Base-by-base conservation (phyloP, 345 rosid genomes). In the Orychophragmus violaceus region DNA sequence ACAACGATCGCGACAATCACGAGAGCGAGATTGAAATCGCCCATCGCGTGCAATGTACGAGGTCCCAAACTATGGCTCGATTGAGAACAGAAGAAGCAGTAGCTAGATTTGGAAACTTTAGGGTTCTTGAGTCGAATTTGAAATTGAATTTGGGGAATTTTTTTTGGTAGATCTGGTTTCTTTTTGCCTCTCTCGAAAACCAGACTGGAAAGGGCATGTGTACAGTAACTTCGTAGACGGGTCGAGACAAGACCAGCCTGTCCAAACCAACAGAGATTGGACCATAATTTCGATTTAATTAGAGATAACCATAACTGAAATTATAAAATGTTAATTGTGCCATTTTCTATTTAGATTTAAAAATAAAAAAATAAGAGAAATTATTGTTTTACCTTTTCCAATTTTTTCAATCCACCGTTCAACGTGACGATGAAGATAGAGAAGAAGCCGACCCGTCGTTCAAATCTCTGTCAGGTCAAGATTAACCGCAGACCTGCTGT, bases 21-120 rank as follows among this genome's bases (percentile, higher is more conserved):
- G 69, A 92, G 84, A 77, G 98, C 97, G 84, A 92, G 95, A 77
- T 92, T 92, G 70, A 92, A 92, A 83, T 92, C 98, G 70, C 98
- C 89, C 98, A 92, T 92, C 45, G 77, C 42, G 42, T 42, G 13
- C 41, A 69, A 59, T 49, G 59, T 29, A 70, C 68, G 62, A 61
- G 61, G 55, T 39, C 24, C 6, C 61, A 13, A 46, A 62, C 72
- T 65, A 68, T 50, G 68, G 79, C 72, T 59, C 59, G 76, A 76
- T 66, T 36, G 41, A 59, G n/a, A n/a, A n/a, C n/a, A n/a, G n/a
- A n/a, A n/a, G n/a, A n/a, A n/a, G n/a, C n/a, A n/a, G n/a, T n/a
- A n/a, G n/a, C n/a, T n/a, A n/a, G n/a, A n/a, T n/a, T n/a, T n/a
- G n/a, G n/a, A 11, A 55, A 53, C 0, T 9, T 36, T 72, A 82